A percentile compares a stretch with the other conserved stretches of the same genome.
phyloP scores from a whole-genome alignment of 2,329 filamentous ascomycete genomes.

The Fusarium incarnatum region DNA sequence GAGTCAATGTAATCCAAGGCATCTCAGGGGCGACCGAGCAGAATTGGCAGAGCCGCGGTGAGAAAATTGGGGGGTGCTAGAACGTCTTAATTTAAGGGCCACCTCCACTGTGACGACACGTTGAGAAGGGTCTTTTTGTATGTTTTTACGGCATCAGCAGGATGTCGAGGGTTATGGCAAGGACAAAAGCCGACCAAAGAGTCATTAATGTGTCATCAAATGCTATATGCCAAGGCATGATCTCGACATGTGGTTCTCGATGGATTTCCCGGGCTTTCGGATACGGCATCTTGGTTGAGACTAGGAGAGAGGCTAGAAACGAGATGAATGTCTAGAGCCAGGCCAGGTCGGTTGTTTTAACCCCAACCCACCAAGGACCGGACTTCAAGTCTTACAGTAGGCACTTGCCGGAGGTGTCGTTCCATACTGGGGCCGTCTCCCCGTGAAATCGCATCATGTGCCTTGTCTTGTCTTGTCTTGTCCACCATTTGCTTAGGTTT shows the following conservation, averaged over 20 bases:
- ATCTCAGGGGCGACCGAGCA: conserved; percentile 43
- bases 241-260: conserved; percentile 17
- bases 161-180: neutral
- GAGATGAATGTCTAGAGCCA: conserved; percentile 15
- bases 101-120: conserved; percentile 38
- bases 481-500: conserved; percentile 4
- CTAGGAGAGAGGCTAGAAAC: conserved; percentile 37
- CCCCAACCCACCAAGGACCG: conserved; percentile 29
- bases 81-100: conserved; percentile 34
- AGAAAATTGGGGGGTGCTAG: conserved; percentile 36
- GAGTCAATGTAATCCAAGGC: conserved; percentile 47
- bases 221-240: neutral
- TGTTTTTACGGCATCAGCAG: neutral
- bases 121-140: conserved; percentile 27
- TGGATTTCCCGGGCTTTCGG: conserved; percentile 26
- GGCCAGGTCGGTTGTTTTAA: conserved; percentile 18
- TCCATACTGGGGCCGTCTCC: conserved; percentile 33
- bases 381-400: neutral
- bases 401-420: conserved; percentile 28
- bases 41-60: conserved; percentile 46
- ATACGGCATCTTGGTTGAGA: conserved; percentile 36
- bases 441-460: conserved; percentile 37
- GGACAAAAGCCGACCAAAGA: neutral
- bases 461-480: neutral
- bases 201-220: neutral